These are phyloP conservation scores for Globisporangium barbulae DNA, from an alignment of 352 stramenopile genomes.

Conservation along the genomic window DNA sequence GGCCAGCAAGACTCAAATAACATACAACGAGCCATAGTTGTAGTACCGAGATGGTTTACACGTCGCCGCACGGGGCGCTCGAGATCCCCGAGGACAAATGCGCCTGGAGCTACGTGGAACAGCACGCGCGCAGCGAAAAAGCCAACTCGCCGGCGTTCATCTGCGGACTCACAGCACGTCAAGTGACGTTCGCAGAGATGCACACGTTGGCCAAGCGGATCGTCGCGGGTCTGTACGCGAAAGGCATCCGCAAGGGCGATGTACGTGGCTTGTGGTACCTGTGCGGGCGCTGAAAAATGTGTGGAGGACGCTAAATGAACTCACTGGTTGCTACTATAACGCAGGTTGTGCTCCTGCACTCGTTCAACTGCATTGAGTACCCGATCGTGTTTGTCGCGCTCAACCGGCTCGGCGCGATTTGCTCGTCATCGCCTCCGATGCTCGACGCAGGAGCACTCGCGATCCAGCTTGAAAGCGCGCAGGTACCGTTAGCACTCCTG, in stretches of 20 bases:
- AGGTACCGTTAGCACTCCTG: conserved; percentile 16
- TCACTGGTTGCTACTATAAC: neutral
- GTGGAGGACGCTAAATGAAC: neutral
- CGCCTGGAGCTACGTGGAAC: conserved; percentile 30
- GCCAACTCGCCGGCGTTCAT: conserved; percentile 49
- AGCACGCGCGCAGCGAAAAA: conserved; percentile 28
- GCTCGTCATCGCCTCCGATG: conserved; percentile 35
- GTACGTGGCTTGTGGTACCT: conserved; percentile 20
- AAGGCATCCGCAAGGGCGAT: conserved; percentile 41
- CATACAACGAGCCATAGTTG: too few relatives aligned
- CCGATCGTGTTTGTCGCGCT: conserved; percentile 40
- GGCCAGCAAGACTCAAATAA: neutral
- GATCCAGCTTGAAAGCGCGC: conserved; percentile 30
- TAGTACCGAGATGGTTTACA: neutral
- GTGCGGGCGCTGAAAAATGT: too few relatives aligned
- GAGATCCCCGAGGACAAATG: conserved; percentile 13
- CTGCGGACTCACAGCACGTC: conserved; percentile 47
- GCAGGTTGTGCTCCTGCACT: conserved; percentile 45
- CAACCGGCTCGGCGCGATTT: conserved; percentile 35
- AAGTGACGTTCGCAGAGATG: conserved; percentile 45
- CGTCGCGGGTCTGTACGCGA: conserved; percentile 35
- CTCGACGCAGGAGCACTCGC: conserved; percentile 35
- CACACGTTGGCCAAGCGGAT: conserved; percentile 32
- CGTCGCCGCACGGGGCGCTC: conserved; percentile 10
- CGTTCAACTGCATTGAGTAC: conserved; percentile 58